phyloP scores from a whole-genome alignment of 805 yeast genomes.

The Zygosaccharomyces rouxii region DNA sequence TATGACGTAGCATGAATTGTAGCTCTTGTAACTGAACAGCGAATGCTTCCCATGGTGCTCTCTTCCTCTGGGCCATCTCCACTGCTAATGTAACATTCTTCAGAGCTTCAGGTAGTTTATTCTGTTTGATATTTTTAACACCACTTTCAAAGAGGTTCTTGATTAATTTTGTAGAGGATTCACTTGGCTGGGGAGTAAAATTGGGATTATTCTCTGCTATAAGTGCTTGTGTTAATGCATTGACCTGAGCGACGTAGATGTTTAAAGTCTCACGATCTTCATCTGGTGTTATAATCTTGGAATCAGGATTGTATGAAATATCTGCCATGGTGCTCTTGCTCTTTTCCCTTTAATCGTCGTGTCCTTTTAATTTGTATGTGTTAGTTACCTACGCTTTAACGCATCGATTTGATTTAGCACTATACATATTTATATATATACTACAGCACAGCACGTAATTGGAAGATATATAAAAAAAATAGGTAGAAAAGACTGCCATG shows the following conservation, averaged over 20 bases:
- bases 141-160: constrained; percentile 65
- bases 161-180: constrained; percentile 47
- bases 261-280: constrained; percentile 6
- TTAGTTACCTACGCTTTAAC: background rate
- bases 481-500: background rate
- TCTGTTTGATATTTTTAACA: constrained; percentile 47
- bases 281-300: constrained; percentile 24
- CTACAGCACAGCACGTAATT: constrained; percentile 2
- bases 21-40: constrained; percentile 68
- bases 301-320: constrained; percentile 27
- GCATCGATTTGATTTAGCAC: background rate
- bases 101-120: constrained; percentile 54
- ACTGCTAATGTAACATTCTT: constrained; percentile 63
- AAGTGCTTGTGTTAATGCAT: constrained; percentile 34
- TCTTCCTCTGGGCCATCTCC: constrained; percentile 55
- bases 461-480: background rate
- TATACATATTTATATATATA: constrained; percentile 1
- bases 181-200: constrained; percentile 53
- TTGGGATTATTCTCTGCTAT: constrained; percentile 44
- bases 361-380: background rate
- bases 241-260: constrained; percentile 33
- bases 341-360: background rate
- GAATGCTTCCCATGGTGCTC: constrained; percentile 71
- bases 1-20: constrained; percentile 58
- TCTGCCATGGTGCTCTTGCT: background rate